These are phyloP conservation scores for Flaveria sonorensis DNA, from an alignment of 129 eudicot species.

Conservation along the genomic window DNA sequence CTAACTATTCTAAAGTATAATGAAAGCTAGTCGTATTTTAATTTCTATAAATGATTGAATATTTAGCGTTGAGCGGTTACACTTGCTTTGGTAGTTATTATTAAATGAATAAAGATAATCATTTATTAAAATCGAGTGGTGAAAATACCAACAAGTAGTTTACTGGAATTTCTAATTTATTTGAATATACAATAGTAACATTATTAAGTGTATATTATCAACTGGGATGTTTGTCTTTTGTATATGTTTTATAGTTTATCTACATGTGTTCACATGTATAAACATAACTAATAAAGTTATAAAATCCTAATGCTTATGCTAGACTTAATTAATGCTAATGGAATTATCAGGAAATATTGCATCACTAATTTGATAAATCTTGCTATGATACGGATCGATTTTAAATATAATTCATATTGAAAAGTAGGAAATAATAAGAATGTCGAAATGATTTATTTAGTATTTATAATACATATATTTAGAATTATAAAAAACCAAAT, in stretches of 20 bases:
- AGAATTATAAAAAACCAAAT: no score
- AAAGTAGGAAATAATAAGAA: no score
- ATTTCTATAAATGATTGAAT: conserved; percentile 10
- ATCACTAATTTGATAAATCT: no score
- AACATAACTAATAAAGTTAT: not conserved
- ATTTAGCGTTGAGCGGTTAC: conserved; percentile 17
- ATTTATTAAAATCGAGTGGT: not conserved
- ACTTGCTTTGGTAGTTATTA: conserved; percentile 29
- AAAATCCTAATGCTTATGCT: no score
- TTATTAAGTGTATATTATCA: not conserved
- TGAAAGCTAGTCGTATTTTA: not conserved
- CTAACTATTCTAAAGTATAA: conserved; percentile 30
- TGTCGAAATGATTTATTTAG: no score
- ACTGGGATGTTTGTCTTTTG: not conserved
- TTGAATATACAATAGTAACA: not conserved
- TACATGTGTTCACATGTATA: not conserved
- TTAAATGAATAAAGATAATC: not conserved
- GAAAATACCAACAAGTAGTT: not conserved
- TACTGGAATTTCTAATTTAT: not conserved
- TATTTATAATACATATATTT: no score
- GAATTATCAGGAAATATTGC: no score
- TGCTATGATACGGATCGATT: no score
- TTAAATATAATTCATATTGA: no score
- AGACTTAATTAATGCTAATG: no score
- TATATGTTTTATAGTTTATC: not conserved